A percentile compares a stretch with the other conserved stretches of the same genome.
phyloP scores from a whole-genome alignment of 805 yeast species.

The Wickerhamiella australiensis region DNA sequence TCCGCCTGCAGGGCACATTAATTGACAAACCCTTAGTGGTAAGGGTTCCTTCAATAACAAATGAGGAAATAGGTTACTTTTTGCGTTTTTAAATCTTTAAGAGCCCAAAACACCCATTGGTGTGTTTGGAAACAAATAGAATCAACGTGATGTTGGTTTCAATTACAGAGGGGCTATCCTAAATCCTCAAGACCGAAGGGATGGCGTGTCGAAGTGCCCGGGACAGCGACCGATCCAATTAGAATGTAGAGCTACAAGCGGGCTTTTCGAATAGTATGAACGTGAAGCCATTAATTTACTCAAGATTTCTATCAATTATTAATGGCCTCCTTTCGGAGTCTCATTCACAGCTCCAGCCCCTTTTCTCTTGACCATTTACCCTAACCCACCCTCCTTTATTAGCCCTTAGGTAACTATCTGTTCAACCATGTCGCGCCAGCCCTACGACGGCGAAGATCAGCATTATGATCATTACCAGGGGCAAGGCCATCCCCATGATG shows the following conservation, averaged over 20 bases:
- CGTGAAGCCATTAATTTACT: no score
- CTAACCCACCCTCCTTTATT: constrained; percentile 6
- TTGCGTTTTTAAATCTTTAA: not conserved
- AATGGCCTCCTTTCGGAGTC: not conserved
- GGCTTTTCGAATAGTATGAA: no score
- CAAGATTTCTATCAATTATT: not conserved
- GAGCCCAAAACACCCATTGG: not conserved
- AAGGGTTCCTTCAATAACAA: not conserved
- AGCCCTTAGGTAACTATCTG: constrained; percentile 1
- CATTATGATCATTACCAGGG: constrained; percentile 28
- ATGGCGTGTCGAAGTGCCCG: not conserved
- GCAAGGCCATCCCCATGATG: constrained; percentile 29
- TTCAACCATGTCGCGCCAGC: constrained; percentile 11
- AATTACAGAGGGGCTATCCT: no score
- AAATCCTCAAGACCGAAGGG: no score
- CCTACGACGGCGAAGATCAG: constrained; percentile 18
- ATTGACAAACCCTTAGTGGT: constrained; percentile 1
- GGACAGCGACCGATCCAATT: not conserved
- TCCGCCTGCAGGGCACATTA: constrained; percentile 1
- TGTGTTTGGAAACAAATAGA: no score
- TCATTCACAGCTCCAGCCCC: not conserved
- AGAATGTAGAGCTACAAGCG: no score
- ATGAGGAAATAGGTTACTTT: not conserved
- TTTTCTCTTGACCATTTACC: not conserved
- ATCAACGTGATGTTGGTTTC: no score